phyloP scores from a whole-genome alignment of 2,329 filamentous ascomycete species.

The Fusarium sp. region DNA sequence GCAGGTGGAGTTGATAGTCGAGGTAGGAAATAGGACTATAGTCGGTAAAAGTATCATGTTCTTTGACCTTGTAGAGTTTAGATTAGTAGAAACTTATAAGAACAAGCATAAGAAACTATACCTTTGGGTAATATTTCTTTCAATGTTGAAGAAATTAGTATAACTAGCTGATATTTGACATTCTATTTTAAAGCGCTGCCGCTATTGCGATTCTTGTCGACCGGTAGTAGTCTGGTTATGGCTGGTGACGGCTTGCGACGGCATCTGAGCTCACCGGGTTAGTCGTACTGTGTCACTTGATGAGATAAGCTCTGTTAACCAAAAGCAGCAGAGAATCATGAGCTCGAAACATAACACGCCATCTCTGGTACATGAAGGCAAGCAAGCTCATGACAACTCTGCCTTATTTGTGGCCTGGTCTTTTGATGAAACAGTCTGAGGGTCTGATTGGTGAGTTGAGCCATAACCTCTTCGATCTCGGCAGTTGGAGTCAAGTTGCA shows the following conservation, averaged over 20 bases:
- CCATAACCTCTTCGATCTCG: background rate
- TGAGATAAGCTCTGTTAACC: conserved; percentile 6
- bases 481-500: background rate
- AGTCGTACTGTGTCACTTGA: conserved; percentile 30
- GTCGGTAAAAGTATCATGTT: no score
- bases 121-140: no score
- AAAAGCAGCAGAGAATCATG: conserved; percentile 13
- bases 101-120: no score
- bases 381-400: background rate
- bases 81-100: no score
- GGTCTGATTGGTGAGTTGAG: background rate
- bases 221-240: conserved; percentile 1
- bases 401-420: background rate
- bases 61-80: no score
- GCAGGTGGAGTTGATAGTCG: conserved; percentile 12
- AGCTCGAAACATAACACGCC: background rate
- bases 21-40: no score
- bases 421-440: background rate
- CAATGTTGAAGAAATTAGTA: no score
- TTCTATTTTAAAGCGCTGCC: background rate
- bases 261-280: conserved; percentile 13
- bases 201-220: background rate
- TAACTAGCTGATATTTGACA: no score
- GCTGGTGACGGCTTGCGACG: conserved; percentile 34
- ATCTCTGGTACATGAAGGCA: background rate